phyloP scores from a whole-genome alignment of 2,329 filamentous ascomycete genomes.

The Aspergillus sp. region DNA sequence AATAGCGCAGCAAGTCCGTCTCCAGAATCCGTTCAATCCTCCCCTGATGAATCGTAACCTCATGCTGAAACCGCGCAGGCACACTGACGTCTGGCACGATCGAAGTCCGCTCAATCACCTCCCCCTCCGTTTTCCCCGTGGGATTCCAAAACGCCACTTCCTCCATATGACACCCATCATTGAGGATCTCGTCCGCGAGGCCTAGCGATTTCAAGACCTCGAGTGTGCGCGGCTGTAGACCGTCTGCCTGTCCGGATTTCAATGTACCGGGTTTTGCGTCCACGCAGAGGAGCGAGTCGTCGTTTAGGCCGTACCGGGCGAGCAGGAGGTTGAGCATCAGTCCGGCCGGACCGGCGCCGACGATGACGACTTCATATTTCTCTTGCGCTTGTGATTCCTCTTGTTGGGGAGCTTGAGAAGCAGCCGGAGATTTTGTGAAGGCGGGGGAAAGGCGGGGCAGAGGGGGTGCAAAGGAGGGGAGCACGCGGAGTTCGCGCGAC shows the following conservation, averaged over 20 bases:
- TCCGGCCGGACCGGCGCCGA: conserved; percentile 46
- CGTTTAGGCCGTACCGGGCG: conserved; percentile 44
- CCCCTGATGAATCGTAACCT: conserved; percentile 70
- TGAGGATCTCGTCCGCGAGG: conserved; percentile 40
- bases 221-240: conserved; percentile 44
- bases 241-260: conserved; percentile 45
- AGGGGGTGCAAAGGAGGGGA: conserved; percentile 41
- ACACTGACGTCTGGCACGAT: conserved; percentile 55
- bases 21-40: conserved; percentile 71
- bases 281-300: conserved; percentile 43
- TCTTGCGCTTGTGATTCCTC: conserved; percentile 16
- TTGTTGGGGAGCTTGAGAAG: conserved; percentile 1
- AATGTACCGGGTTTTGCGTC: conserved; percentile 42
- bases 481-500: conserved; percentile 41
- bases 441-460: conserved; percentile 42
- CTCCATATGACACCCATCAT: conserved; percentile 44
- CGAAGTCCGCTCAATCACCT: conserved; percentile 62
- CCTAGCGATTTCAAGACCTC: conserved; percentile 46
- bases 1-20: conserved; percentile 62
- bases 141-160: conserved; percentile 72
- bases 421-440: conserved; percentile 14
- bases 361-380: conserved; percentile 45
- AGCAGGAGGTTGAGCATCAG: conserved; percentile 44
- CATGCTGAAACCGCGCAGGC: conserved; percentile 69
- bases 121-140: conserved; percentile 44